Evolutionary conservation across 169 alveolate species (phyloP).

Genomic region (Plasmodium knowlesi): DNA sequence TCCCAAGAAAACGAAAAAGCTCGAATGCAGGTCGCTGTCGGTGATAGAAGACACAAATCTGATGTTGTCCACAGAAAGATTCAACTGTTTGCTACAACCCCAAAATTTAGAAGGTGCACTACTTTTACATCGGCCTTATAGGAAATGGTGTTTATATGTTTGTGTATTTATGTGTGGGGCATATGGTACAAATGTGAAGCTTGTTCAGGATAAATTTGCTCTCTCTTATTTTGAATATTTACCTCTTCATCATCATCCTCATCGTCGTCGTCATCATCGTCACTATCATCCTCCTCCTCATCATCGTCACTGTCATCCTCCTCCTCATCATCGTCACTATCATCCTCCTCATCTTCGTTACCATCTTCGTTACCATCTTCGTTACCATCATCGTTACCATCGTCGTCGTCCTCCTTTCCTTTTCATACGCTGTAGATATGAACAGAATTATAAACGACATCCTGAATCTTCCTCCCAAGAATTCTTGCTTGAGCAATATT

Average conservation of each 20-base stretch:
- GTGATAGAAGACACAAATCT: neutral
- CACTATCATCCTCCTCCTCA: too few relatives aligned
- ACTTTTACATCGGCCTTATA: neutral
- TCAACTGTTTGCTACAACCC: slow-evolving; percentile 26
- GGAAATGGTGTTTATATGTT: neutral
- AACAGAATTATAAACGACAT: slow-evolving; percentile 36
- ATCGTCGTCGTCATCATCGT: too few relatives aligned
- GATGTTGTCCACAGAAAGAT: slow-evolving; percentile 20
- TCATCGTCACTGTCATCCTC: too few relatives aligned
- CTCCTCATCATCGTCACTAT: too few relatives aligned
- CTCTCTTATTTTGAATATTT: neutral
- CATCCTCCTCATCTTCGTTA: too few relatives aligned
- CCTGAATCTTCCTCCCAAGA: slow-evolving; percentile 22
- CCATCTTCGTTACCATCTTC: too few relatives aligned
- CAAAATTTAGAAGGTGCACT: slow-evolving; percentile 44
- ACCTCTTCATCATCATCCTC: too few relatives aligned
- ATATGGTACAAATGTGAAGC: neutral
- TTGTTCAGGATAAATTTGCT: neutral
- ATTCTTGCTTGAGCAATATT: slow-evolving; percentile 39
- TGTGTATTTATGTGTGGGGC: neutral
- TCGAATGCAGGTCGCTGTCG: slow-evolving; percentile 9
- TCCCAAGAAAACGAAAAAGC: slow-evolving; percentile 36
- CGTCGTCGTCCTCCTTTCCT: neutral
- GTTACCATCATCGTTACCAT: too few relatives aligned
- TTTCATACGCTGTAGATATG: slow-evolving; percentile 5